Conservation (phyloP, 805 yeast genomes). For the Pichia gijzeniarum region DNA sequence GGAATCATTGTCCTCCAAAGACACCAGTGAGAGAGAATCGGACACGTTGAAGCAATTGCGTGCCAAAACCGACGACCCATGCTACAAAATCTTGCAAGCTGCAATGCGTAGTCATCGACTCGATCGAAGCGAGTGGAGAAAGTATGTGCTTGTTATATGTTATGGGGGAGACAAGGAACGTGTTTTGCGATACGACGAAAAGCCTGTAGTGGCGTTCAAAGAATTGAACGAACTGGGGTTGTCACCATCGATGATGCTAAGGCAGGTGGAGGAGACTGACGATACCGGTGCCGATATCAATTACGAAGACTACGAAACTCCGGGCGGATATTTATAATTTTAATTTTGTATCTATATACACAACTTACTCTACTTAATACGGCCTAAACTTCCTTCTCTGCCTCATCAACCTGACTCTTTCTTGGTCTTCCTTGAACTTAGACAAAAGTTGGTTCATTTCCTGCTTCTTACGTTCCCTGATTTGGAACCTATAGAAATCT, state of each 20-base stretch:
- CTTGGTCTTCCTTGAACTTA: slow-evolving; percentile 89
- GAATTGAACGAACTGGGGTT: slow-evolving; percentile 79
- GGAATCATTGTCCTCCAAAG: slow-evolving; percentile 1
- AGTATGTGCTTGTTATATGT: slow-evolving; percentile 82
- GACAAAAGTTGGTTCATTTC: slow-evolving; percentile 83
- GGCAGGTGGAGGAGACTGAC: slow-evolving; percentile 63
- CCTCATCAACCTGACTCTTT: slow-evolving; percentile 68
- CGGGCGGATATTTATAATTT: slow-evolving; percentile 37
- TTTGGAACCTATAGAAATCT: slow-evolving; percentile 94
- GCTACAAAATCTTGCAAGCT: slow-evolving; percentile 78
- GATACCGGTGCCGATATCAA: slow-evolving; percentile 20
- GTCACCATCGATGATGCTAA: slow-evolving; percentile 86
- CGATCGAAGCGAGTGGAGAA: slow-evolving; percentile 74
- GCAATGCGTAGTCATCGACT: slow-evolving; percentile 84
- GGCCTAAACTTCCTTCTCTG: slow-evolving; percentile 83
- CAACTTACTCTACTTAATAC: slow-evolving; percentile 36
- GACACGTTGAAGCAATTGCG: slow-evolving; percentile 81
- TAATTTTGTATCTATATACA: not conserved
- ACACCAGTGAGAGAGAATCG: not conserved
- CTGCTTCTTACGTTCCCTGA: slow-evolving; percentile 85
- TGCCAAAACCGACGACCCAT: slow-evolving; percentile 87
- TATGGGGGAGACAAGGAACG: slow-evolving; percentile 91
- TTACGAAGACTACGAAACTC: slow-evolving; percentile 27
- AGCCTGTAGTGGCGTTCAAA: slow-evolving; percentile 80
- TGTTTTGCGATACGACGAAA: slow-evolving; percentile 74